Conservation (phyloP, 176 grass and related monocot species). For the Saccharum officinarum region DNA sequence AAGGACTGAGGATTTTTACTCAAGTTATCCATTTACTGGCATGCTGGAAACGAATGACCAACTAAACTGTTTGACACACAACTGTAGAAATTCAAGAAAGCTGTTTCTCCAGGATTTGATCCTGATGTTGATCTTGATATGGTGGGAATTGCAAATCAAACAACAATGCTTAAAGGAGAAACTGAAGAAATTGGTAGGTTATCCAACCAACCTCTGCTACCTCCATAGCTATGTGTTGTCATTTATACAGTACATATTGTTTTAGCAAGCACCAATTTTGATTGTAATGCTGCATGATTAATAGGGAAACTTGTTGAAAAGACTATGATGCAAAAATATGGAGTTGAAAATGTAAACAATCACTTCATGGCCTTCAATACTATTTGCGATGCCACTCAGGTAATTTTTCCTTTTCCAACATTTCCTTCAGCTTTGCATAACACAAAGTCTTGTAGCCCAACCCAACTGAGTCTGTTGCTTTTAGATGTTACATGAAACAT, state of each 20-base stretch:
- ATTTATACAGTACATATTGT: not conserved
- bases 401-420: constrained; percentile 31
- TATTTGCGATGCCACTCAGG: constrained; percentile 99
- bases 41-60: constrained; percentile 12
- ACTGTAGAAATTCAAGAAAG: constrained; percentile 91
- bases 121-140: constrained; percentile 87
- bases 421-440: not conserved
- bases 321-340: constrained; percentile 89
- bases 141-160: constrained; percentile 98
- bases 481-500: not conserved
- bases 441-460: not conserved
- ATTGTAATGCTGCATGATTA: constrained; percentile 2
- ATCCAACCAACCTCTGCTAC: not conserved
- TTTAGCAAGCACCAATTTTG: constrained; percentile 9
- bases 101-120: constrained; percentile 89
- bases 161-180: constrained; percentile 99
- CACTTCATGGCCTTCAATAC: constrained; percentile 96
- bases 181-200: constrained; percentile 93
- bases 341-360: constrained; percentile 83
- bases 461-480: not conserved
- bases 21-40: constrained; percentile 2
- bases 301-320: constrained; percentile 90
- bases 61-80: not conserved
- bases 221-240: constrained; percentile 12
- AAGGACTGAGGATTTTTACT: constrained; percentile 18